Evolutionary conservation across 306 rosid genomes (phyloP).

Genomic region (Lathyrus sativus): DNA sequence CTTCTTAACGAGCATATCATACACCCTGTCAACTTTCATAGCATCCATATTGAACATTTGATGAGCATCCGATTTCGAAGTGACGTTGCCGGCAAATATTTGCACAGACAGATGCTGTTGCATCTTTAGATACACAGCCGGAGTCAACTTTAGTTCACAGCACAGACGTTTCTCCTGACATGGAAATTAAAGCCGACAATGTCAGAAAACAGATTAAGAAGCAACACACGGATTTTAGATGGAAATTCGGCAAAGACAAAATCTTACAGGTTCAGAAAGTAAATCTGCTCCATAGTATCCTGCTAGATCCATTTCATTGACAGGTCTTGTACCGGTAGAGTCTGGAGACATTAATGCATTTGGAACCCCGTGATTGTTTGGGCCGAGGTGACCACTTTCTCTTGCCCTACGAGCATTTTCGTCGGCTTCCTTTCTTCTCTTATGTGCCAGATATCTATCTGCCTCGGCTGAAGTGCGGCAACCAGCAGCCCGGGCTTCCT

Average conservation of each 20-base stretch:
- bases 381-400: slow-evolving; percentile 63
- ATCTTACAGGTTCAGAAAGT: slow-evolving; percentile 85
- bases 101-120: slow-evolving; percentile 69
- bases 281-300: slow-evolving; percentile 76
- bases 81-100: slow-evolving; percentile 59
- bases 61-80: slow-evolving; percentile 74
- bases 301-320: slow-evolving; percentile 55
- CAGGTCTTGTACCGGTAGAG: slow-evolving; percentile 58
- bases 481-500: slow-evolving; percentile 88
- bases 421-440: slow-evolving; percentile 72
- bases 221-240: background rate
- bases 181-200: slow-evolving; percentile 1
- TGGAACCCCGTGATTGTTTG: slow-evolving; percentile 68
- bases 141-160: slow-evolving; percentile 63
- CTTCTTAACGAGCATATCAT: slow-evolving; percentile 84
- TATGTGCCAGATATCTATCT: slow-evolving; percentile 63
- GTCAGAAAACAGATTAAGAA: slow-evolving; percentile 30
- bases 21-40: slow-evolving; percentile 68
- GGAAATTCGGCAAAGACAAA: slow-evolving; percentile 19
- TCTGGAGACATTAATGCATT: slow-evolving; percentile 61
- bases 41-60: slow-evolving; percentile 77
- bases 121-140: slow-evolving; percentile 69
- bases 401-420: slow-evolving; percentile 58
- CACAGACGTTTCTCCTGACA: slow-evolving; percentile 86
- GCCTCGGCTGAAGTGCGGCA: slow-evolving; percentile 74